Evolutionary conservation across 2,329 filamentous ascomycete species (phyloP), one percentile per base, ranked within the genome.

Genomic region (Domatiomyces catenatus): DNA sequence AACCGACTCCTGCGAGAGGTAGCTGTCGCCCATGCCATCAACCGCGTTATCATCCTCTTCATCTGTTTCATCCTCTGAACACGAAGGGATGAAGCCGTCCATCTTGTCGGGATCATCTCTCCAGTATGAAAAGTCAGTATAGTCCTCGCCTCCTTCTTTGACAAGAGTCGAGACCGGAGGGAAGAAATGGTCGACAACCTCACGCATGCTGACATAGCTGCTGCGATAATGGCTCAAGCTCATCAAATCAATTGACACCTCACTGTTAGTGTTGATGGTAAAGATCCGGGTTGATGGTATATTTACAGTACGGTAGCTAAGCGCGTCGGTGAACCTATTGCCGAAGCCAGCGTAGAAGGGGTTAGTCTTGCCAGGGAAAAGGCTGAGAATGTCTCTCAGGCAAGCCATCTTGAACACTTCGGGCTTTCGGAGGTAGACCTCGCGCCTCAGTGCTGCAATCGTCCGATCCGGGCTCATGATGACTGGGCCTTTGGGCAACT

Each of bases 321-420:
- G 79, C 50, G 94, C 92, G 64, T 98, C 93, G 0, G 93, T 98
- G 51, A 98, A 75, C 50, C 92, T 81, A 66, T 98, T 98, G 52
- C 93, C 92, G 62, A 96, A 98, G 0, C 92, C 92, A 8, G 93
- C 93, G 62, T 94, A 96, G 63, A 98, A 98, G 0, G 92, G 90
- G 17, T 82, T 87, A 43, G 79, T 74, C 22, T 84, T 80, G 0
- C 79, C 74, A 2, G 80, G 82, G 62, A 95, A 98, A 0, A 98
- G 75, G 52, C 83, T 86, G 63, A 89, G 81, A 59, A 98, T 96
- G 65, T 98, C 92, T 42, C 92, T 81, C 18, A 98, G 71, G 56
- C 92, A 98, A 1, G 92, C 88, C 93, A 98, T 98, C 69, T 98
- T 98, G 78, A 98, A 98, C 6, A 98, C 87, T 63, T 98, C 89